These are phyloP conservation scores for Avena atlantica DNA, from an alignment of 176 grass and related monocot genomes.

Conservation along the genomic window DNA sequence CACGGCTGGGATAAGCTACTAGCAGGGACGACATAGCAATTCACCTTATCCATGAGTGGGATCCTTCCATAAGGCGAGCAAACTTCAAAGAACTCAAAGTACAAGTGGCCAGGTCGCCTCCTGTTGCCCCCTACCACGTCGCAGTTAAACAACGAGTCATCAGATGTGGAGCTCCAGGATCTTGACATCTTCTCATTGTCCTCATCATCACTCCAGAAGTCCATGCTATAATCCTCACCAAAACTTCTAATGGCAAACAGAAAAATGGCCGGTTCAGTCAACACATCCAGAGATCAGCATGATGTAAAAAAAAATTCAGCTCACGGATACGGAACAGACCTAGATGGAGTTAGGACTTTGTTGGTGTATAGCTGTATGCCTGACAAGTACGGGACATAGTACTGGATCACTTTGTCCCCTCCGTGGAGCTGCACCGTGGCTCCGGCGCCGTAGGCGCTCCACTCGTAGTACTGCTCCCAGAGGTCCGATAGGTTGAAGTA, in stretches of 20 bases:
- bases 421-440: constrained; percentile 52
- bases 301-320: neutral
- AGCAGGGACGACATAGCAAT: constrained; percentile 17
- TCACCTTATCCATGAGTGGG: constrained; percentile 86
- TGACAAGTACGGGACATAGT: constrained; percentile 84
- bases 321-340: constrained; percentile 35
- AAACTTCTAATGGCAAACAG: constrained; percentile 55
- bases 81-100: constrained; percentile 85
- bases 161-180: constrained; percentile 58
- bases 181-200: constrained; percentile 66
- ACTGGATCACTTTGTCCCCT: constrained; percentile 63
- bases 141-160: constrained; percentile 55
- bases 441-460: constrained; percentile 81
- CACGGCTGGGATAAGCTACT: neutral
- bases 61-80: constrained; percentile 78
- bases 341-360: constrained; percentile 53
- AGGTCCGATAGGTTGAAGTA: constrained; percentile 81
- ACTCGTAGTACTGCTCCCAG: constrained; percentile 78
- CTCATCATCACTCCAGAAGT: constrained; percentile 62
- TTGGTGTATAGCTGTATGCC: constrained; percentile 86
- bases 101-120: constrained; percentile 60
- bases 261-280: constrained; percentile 4
- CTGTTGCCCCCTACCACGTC: constrained; percentile 42
- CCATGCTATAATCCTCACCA: constrained; percentile 56
- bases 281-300: constrained; percentile 17